phyloP scores from a whole-genome alignment of 768 basidiomycete species.

The Pleurotus tuber-regium region DNA sequence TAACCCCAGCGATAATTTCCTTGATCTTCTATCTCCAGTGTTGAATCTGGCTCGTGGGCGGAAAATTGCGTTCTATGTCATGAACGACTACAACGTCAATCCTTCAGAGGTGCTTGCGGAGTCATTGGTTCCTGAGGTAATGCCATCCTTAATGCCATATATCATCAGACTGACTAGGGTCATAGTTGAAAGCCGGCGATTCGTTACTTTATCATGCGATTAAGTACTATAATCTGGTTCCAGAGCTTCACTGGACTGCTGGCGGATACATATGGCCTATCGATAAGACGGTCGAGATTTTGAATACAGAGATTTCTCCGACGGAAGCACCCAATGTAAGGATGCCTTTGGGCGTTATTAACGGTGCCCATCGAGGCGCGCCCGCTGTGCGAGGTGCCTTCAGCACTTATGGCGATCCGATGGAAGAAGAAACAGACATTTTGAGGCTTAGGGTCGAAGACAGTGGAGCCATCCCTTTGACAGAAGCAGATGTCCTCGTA shows the following conservation, averaged over 20 bases:
- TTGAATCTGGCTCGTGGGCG: conserved; percentile 70
- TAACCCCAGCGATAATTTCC: conserved; percentile 69
- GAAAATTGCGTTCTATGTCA: conserved; percentile 71
- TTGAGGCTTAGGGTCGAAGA: conserved; percentile 59
- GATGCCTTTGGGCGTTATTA: conserved; percentile 20
- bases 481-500: conserved; percentile 60
- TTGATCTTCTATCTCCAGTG: conserved; percentile 69
- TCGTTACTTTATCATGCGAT: conserved; percentile 73
- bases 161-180: neutral
- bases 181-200: conserved; percentile 74
- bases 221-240: conserved; percentile 70
- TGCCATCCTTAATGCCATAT: conserved; percentile 21
- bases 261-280: conserved; percentile 82
- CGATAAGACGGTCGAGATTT: conserved; percentile 59
- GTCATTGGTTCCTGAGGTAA: conserved; percentile 65
- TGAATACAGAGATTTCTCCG: conserved; percentile 19
- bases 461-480: conserved; percentile 64
- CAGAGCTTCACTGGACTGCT: conserved; percentile 78
- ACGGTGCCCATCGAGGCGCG: conserved; percentile 18
- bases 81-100: conserved; percentile 65
- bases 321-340: conserved; percentile 18
- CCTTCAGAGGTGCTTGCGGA: conserved; percentile 72
- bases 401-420: conserved; percentile 39
- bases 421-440: conserved; percentile 25
- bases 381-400: conserved; percentile 45